Evolutionary conservation across 805 yeast species (phyloP).

Genomic region (Lipomyces lipofer): DNA sequence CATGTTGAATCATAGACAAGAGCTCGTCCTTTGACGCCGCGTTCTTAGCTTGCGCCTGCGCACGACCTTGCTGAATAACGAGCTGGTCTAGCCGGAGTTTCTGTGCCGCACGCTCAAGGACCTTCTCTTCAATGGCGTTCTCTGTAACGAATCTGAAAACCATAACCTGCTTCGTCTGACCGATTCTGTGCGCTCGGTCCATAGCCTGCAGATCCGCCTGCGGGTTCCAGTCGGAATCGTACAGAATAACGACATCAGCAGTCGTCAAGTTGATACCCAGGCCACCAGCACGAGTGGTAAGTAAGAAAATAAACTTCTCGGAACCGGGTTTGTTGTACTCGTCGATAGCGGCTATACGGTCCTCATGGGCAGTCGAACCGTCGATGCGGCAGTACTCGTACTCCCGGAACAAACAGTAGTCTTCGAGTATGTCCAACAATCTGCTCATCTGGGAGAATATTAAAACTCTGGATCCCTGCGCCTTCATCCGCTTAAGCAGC

Average conservation of each 20-base stretch:
- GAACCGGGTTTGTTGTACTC: constrained; percentile 83
- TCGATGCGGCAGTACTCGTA: constrained; percentile 89
- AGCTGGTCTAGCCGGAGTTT: constrained; percentile 88
- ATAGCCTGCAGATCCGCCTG: constrained; percentile 97
- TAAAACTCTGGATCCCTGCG: constrained; percentile 82
- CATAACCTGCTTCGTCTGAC: constrained; percentile 92
- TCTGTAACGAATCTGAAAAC: constrained; percentile 94
- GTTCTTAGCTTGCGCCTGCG: constrained; percentile 45
- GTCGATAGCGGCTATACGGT: constrained; percentile 88
- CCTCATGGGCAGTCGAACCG: constrained; percentile 91
- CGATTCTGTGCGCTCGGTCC: constrained; percentile 98
- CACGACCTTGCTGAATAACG: constrained; percentile 90
- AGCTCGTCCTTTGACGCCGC: constrained; percentile 70
- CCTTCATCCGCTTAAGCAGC: constrained; percentile 66
- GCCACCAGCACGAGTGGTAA: constrained; percentile 97
- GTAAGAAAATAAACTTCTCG: constrained; percentile 75
- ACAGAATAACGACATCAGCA: constrained; percentile 86
- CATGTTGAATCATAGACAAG: constrained; percentile 93
- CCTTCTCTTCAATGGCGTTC: constrained; percentile 94
- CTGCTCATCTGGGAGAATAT: constrained; percentile 95
- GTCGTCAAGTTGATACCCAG: constrained; percentile 89
- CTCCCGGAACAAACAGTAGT: constrained; percentile 82
- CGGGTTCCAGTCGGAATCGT: constrained; percentile 97
- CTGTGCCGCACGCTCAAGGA: constrained; percentile 92
- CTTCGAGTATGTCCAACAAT: constrained; percentile 84